Evolutionary conservation across 176 grass and related monocot species (phyloP).

Genomic region (Avena eriantha): DNA sequence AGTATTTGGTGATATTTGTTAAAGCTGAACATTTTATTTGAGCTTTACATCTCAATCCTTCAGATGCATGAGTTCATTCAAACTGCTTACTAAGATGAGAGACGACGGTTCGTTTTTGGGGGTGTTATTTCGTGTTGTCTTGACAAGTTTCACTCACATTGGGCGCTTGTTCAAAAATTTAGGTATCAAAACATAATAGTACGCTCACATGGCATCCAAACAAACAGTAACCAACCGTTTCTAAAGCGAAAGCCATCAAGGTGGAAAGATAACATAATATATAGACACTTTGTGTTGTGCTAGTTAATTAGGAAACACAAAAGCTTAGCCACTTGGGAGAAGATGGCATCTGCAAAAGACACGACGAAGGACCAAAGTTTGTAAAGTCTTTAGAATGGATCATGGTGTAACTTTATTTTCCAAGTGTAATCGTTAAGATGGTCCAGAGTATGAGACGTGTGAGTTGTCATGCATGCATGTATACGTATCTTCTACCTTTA

Average conservation of each 20-base stretch:
- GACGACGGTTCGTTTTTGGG: background rate
- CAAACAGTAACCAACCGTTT: slow-evolving; percentile 3
- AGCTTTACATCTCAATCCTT: background rate
- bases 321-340: slow-evolving; percentile 17
- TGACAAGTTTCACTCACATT: background rate
- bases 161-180: background rate
- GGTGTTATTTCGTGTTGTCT: background rate
- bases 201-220: background rate
- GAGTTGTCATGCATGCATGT: background rate
- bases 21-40: background rate
- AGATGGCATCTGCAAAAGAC: slow-evolving; percentile 17
- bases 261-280: background rate
- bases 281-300: background rate
- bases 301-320: background rate
- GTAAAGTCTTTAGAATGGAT: background rate
- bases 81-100: background rate
- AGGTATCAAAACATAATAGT: background rate
- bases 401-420: background rate
- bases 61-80: background rate
- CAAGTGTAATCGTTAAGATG: background rate
- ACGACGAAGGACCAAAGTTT: background rate
- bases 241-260: background rate
- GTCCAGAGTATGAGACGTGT: background rate
- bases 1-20: background rate
- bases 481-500: background rate